These are phyloP conservation scores for Hymenoscyphus salicellus DNA, from an alignment of 2,329 filamentous ascomycete genomes.

Conservation along the genomic window DNA sequence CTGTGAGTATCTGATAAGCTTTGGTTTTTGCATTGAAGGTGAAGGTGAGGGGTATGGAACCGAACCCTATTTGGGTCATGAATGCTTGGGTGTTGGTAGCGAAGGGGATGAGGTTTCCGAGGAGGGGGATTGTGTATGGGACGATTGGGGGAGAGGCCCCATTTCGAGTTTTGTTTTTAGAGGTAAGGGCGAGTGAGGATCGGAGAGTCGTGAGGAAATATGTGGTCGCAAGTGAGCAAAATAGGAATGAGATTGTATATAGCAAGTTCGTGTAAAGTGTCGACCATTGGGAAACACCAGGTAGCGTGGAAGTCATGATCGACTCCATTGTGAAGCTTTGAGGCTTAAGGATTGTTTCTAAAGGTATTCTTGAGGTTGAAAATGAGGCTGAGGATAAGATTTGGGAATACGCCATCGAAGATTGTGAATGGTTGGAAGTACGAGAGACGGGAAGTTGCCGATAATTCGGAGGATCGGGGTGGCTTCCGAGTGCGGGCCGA, in stretches of 20 bases:
- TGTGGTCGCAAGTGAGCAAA: not conserved
- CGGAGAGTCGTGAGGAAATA: not conserved
- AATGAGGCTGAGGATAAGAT: not conserved
- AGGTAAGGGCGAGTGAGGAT: not conserved
- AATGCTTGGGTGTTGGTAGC: constrained; percentile 18
- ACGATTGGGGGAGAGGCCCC: constrained; percentile 16
- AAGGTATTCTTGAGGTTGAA: not conserved
- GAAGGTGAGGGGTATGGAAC: not conserved
- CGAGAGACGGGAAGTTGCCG: not conserved
- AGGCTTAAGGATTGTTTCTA: not conserved
- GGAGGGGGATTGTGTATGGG: constrained; percentile 20
- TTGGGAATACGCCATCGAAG: not conserved
- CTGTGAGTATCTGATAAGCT: constrained; percentile 5
- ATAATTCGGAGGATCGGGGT: not conserved
- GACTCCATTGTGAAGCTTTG: not conserved
- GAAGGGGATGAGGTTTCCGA: constrained; percentile 25
- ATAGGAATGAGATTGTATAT: not conserved
- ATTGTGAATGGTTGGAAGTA: not conserved
- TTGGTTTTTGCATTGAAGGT: not conserved
- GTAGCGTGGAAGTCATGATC: not conserved
- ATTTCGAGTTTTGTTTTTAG: not conserved
- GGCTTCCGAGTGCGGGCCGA: not conserved
- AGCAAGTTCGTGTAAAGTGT: not conserved
- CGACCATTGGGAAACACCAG: not conserved
- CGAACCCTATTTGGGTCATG: constrained; percentile 17